phyloP scores from a whole-genome alignment of 257 asterid species.

The Forsythia viridissima region DNA sequence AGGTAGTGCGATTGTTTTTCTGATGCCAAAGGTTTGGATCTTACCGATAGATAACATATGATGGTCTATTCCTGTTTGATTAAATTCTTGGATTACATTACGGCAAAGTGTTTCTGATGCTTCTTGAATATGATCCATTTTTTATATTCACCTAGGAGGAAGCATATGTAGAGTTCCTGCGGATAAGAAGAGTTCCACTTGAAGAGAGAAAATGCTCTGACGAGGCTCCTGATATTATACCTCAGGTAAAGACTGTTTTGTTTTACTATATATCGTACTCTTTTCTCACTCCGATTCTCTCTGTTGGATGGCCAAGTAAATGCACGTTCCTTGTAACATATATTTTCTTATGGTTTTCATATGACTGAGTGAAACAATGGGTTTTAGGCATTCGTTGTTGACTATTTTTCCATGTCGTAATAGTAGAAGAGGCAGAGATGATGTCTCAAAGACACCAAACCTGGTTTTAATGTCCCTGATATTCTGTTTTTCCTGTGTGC shows the following conservation, averaged over 20 bases:
- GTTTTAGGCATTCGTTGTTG: neutral
- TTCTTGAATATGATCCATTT: slow-evolving; percentile 15
- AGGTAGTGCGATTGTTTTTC: slow-evolving; percentile 80
- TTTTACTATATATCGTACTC: neutral
- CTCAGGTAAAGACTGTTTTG: slow-evolving; percentile 48
- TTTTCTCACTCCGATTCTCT: neutral
- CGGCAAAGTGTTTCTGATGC: slow-evolving; percentile 6
- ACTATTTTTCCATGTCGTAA: neutral
- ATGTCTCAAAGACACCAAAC: neutral
- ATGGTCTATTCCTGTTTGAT: neutral
- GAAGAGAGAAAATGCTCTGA: slow-evolving; percentile 60
- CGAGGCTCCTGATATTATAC: slow-evolving; percentile 65
- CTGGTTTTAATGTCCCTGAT: neutral
- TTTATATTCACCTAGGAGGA: slow-evolving; percentile 59
- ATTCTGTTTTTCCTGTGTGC: neutral
- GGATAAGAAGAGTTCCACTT: slow-evolving; percentile 68
- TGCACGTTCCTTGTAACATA: neutral
- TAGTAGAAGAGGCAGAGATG: neutral
- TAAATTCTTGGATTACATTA: neutral
- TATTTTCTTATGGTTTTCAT: neutral
- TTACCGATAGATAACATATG: neutral
- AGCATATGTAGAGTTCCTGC: slow-evolving; percentile 81
- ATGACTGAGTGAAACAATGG: neutral
- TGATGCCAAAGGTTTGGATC: slow-evolving; percentile 74
- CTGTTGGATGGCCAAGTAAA: neutral